These are phyloP conservation scores for Lipomyces oligophaga DNA, from an alignment of 805 yeast species.

Conservation along the genomic window DNA sequence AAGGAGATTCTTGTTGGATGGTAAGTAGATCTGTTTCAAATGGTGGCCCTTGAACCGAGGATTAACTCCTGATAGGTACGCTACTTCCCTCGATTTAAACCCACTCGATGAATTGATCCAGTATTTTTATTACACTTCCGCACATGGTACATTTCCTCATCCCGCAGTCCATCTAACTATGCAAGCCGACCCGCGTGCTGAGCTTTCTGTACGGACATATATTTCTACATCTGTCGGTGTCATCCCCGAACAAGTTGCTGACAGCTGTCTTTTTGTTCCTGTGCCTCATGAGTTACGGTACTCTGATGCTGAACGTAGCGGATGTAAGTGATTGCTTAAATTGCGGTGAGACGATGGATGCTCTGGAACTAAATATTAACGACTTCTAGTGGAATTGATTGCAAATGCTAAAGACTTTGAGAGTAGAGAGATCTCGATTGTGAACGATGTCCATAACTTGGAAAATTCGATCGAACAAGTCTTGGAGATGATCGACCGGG, in stretches of 20 bases:
- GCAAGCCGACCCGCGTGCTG: slow-evolving; percentile 51
- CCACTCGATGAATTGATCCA: slow-evolving; percentile 73
- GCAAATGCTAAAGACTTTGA: slow-evolving; percentile 37
- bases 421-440: slow-evolving; percentile 35
- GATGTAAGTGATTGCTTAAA: slow-evolving; percentile 44
- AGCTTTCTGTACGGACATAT: slow-evolving; percentile 63
- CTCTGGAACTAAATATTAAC: slow-evolving; percentile 1
- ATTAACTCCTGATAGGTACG: slow-evolving; percentile 21
- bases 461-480: slow-evolving; percentile 40
- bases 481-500: slow-evolving; percentile 41
- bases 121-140: slow-evolving; percentile 67
- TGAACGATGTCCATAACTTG: slow-evolving; percentile 36
- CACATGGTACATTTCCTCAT: slow-evolving; percentile 64
- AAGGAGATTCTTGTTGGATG: slow-evolving; percentile 78
- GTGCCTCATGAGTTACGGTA: slow-evolving; percentile 62
- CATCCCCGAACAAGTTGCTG: slow-evolving; percentile 34
- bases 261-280: slow-evolving; percentile 66
- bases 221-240: slow-evolving; percentile 73
- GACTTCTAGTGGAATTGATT: slow-evolving; percentile 36
- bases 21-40: slow-evolving; percentile 51
- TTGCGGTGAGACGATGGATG: slow-evolving; percentile 25
- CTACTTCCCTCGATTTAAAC: slow-evolving; percentile 56
- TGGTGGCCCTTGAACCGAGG: neutral
- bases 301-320: slow-evolving; percentile 55
- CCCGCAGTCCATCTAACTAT: slow-evolving; percentile 79